Base-by-base conservation (phyloP, 495 filamentous ascomycete species). In the Annulohypoxylon nitens region DNA sequence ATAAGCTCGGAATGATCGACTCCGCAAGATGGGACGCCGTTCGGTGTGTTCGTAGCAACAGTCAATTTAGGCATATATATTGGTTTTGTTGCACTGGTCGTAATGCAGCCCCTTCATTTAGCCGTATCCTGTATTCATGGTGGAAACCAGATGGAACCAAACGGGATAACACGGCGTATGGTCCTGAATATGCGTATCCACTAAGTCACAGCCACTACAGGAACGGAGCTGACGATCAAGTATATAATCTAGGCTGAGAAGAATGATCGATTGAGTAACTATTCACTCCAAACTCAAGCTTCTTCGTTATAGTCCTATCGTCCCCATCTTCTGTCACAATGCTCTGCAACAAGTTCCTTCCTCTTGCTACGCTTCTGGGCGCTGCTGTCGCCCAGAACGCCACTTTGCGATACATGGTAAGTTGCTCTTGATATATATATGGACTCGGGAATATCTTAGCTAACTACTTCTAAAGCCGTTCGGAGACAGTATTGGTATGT, bases 401-500 rank as follows among this genome's bases (percentile, higher is more conserved):
- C n/a, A 78, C 69, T 47, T 75, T 83, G 33, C 68, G 77, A 12
- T 82, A 80, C 69, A 86, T 87, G 84, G 25, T 54, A 51, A 51
- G 48, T 26, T 26, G 18, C 18, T 51, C 11, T 25, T 23, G 9
- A 16, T 7, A 20, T 47, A 30, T 50, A 26, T 25, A 14, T 0
- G 11, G 25, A 23, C 4, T 9, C 3, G 41, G 16, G 7, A 9
- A 47, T 26, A 11, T 18, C 5, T 12, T 26, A 26, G 18, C 48
- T 25, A 26, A 51, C 48, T 3, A 26, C 16, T 26, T 26, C 16
- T 51, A 7, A 51, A 51, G 48, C 85, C 84, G 16, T 83, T 87
- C 43, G 85, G 85, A 43, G 85, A 87, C 75, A 83, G 80, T 41
- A 87, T 87, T 71, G 43, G 43, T 47, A 47, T 47, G 43, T 47